Evolutionary conservation across 441 rosid genomes (phyloP), one percentile per base, ranked within the genome.

Genomic region (Gossypium gossypioides): DNA sequence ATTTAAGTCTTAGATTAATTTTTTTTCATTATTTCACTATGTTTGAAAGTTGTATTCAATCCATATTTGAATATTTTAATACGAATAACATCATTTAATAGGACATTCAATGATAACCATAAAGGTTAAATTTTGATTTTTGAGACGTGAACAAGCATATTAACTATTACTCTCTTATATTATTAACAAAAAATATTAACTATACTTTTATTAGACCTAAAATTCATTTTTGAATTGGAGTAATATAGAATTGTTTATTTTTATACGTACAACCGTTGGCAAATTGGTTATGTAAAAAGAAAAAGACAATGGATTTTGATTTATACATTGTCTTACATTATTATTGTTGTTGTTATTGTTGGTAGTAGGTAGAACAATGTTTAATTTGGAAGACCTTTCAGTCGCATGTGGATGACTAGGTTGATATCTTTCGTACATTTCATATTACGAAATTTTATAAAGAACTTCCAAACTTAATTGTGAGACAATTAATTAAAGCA

Each of bases 321-420:
- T 77, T 78, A 59, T 56, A 68, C 50, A 57, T 76, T 80, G 84
- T 83, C 84, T 78, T 48, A 40, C 58, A 37, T 64, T 74, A 51
- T 54, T 32, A 37, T 75, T 37, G 10, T 37, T 6, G 10, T 7
- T 37, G 42, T 34, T 6, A 1, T 34, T 6, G 10, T 34, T 34
- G 10, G 42, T 34, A 7, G 10, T 80, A 48, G 83, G 84, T 77
- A 40, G 27, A 78, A 80, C 69, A 78, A 79, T 74, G 74, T 34
- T 21, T 40, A 24, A 46, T 64, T 37, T 65, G 57, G 42, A 24
- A 13, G 61, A 56, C 15, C 48, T 78, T 74, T 63, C 25, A 40
- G 68, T 72, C 63, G 68, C 19, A 68, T 50, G 56, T 69, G 18
- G 21, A 34, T 27, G 69, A 62, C 19, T 29, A 6, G 2, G 40